Evolutionary conservation across 441 rosid species (phyloP).

Genomic region (Aquilaria agallochum): DNA sequence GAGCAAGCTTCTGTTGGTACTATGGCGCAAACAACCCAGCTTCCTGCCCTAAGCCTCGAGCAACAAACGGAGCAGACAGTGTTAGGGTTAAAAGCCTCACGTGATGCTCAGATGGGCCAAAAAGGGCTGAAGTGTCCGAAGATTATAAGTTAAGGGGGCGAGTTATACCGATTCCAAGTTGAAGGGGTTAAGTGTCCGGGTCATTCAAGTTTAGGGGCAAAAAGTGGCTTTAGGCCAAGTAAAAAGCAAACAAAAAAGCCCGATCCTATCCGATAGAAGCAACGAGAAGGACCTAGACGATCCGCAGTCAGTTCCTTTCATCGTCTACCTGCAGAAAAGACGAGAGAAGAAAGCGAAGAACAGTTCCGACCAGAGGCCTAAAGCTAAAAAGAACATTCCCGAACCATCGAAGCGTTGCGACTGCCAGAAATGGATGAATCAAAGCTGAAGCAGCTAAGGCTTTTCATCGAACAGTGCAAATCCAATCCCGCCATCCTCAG

Average conservation of each 20-base stretch:
- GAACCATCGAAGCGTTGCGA: not conserved
- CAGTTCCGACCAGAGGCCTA: not conserved
- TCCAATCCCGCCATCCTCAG: conserved; percentile 73
- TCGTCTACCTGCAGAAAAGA: not conserved
- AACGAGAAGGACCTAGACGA: conserved; percentile 27
- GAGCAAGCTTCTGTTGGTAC: too few relatives aligned
- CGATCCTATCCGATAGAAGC: conserved; percentile 21
- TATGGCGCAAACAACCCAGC: too few relatives aligned
- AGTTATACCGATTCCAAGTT: too few relatives aligned
- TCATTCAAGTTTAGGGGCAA: too few relatives aligned
- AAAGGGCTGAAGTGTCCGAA: too few relatives aligned
- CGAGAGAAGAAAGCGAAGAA: not conserved
- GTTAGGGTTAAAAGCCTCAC: too few relatives aligned
- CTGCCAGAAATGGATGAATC: conserved; percentile 48
- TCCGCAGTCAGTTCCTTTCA: not conserved
- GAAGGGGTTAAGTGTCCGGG: too few relatives aligned
- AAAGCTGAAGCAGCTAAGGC: conserved; percentile 58
- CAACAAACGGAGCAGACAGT: too few relatives aligned
- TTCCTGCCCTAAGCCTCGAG: too few relatives aligned
- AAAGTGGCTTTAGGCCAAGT: too few relatives aligned
- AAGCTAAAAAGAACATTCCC: not conserved
- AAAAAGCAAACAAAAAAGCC: not conserved
- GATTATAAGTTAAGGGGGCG: too few relatives aligned
- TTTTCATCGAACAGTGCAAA: conserved; percentile 73
- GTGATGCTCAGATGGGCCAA: too few relatives aligned